Base-by-base conservation (phyloP, 202 grass and related monocot genomes). In the Schoenoplectus tabernaemontani region DNA sequence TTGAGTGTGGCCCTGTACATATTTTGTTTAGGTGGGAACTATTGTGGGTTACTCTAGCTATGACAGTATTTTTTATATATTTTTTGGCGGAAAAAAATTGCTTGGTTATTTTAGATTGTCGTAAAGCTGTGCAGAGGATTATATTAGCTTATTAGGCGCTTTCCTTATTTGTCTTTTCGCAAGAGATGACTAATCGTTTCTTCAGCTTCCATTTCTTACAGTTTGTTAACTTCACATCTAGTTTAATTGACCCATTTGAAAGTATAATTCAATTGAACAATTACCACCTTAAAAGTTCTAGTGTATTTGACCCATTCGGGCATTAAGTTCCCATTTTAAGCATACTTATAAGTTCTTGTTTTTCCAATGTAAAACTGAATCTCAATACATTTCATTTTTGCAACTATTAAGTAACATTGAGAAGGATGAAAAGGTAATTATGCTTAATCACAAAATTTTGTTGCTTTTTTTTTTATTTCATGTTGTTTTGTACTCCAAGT, bases 271-370 rank as follows among this genome's bases (percentile, higher is more conserved):
- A 54, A 34, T 33, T 74, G 2, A 75, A 54, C n/a, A n/a, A n/a
- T n/a, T n/a, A n/a, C n/a, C n/a, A n/a, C n/a, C n/a, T n/a, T n/a
- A n/a, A n/a, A n/a, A n/a, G n/a, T n/a, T n/a, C n/a, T n/a, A n/a
- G n/a, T n/a, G n/a, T n/a, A n/a, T n/a, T n/a, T n/a, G n/a, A 53
- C 28, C 1, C 8, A 2, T 36, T 53, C 36, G 54, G 36, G n/a
- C 2, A 75, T 75, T 36, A 75, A 75, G 54, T 75, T 36, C 46
- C 30, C 70, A 56, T 53, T 28, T 56, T 5, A 56, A 75, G 70
- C 26, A 28, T 3, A 56, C 7, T 56, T 36, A 1, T 1, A 56
- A 75, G 2, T 34, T n/a, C 0, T 73, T 51, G 10, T 73, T 73
- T 20, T 67, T 41, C 7, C 17, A 22, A 2, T 67, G 7, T 4